Evolutionary conservation across 768 basidiomycete genomes (phyloP).

Genomic region (Kockovaella imperatae): DNA sequence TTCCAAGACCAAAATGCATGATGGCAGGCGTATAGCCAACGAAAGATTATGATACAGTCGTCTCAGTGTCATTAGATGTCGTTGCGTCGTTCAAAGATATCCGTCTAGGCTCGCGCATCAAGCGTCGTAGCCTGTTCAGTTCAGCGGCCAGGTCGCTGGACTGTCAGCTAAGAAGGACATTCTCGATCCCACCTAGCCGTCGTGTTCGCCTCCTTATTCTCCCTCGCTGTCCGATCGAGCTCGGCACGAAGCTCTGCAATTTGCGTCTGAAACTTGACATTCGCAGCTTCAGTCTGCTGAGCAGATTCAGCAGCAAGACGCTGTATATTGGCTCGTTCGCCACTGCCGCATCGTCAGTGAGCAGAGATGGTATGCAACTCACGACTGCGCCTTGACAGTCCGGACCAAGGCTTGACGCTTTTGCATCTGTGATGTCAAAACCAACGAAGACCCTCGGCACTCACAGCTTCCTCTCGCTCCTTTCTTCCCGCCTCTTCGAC

Average conservation of each 20-base stretch:
- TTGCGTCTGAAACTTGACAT: conserved; percentile 21
- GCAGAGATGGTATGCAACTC: conserved; percentile 3
- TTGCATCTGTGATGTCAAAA: conserved; percentile 8
- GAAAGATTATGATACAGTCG: background rate
- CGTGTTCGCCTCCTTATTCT: conserved; percentile 12
- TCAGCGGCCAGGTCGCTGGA: conserved; percentile 1
- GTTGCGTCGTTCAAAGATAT: background rate
- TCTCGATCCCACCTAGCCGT: conserved; percentile 35
- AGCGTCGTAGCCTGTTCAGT: background rate
- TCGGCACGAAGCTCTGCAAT: conserved; percentile 13
- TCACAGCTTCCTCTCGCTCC: conserved; percentile 38
- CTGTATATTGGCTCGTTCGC: conserved; percentile 13
- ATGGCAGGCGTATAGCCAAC: background rate
- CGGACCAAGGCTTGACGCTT: conserved; percentile 32
- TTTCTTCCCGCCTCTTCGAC: conserved; percentile 21
- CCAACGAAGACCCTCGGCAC: no score
- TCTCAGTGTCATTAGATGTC: background rate
- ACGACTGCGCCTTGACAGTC: conserved; percentile 36
- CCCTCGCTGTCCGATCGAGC: conserved; percentile 16
- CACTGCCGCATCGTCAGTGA: conserved; percentile 7
- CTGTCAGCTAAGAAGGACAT: background rate
- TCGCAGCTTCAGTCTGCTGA: conserved; percentile 9
- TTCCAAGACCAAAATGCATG: background rate
- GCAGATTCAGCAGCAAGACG: conserved; percentile 11
- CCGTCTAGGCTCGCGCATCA: background rate